These are phyloP conservation scores for Xylaria intraflava DNA, from an alignment of 495 filamentous ascomycete genomes.

Conservation along the genomic window DNA sequence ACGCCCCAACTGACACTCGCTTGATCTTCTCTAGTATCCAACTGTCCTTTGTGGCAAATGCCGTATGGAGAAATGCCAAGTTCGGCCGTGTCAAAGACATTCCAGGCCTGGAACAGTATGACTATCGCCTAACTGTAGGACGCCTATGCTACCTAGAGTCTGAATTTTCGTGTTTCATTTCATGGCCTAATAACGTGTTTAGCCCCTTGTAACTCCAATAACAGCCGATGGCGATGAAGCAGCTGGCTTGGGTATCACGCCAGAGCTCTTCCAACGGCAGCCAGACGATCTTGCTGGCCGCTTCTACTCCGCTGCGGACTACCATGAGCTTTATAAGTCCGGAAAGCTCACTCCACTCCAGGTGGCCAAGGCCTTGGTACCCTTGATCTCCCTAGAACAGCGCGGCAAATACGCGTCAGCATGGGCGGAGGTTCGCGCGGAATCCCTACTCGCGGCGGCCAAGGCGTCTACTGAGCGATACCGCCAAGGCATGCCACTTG, in stretches of 20 bases:
- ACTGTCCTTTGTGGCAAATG: conserved; percentile 22
- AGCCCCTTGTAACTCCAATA: conserved; percentile 76
- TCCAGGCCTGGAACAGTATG: conserved; percentile 50
- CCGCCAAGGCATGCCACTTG: conserved; percentile 52
- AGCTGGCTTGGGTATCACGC: conserved; percentile 27
- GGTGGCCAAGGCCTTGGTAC: conserved; percentile 64
- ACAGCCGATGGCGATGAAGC: conserved; percentile 19
- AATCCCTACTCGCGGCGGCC: conserved; percentile 59
- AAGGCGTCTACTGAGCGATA: conserved; percentile 65
- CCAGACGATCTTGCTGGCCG: conserved; percentile 34
- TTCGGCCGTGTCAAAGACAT: conserved; percentile 57
- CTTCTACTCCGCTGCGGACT: conserved; percentile 70
- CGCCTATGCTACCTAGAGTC: not conserved
- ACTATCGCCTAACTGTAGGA: conserved; percentile 52
- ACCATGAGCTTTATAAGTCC: conserved; percentile 62
- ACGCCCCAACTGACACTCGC: conserved; percentile 1
- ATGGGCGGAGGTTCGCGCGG: conserved; percentile 52
- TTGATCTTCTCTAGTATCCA: conserved; percentile 19
- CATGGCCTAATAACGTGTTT: not conserved
- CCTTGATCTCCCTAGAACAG: conserved; percentile 57
- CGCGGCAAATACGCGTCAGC: conserved; percentile 58
- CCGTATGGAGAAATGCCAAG: conserved; percentile 64
- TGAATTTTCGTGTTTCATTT: not conserved
- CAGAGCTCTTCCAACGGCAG: conserved; percentile 28
- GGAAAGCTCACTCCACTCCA: conserved; percentile 62